Conservation (phyloP, 208 protist genomes). For the Leishmania arabica region DNA sequence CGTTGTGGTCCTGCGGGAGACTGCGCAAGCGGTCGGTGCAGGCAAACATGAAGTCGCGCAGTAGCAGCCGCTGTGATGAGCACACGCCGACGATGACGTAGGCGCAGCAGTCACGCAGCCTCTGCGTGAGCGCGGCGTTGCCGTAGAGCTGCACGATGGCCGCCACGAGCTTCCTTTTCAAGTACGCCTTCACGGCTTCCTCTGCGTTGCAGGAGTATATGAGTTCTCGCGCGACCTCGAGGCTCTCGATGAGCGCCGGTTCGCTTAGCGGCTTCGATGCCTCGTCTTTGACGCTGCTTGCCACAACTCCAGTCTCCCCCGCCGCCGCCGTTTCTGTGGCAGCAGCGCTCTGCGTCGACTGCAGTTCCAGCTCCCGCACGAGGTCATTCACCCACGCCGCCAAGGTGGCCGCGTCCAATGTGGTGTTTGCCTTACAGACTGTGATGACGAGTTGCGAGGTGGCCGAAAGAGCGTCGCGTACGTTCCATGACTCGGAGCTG, state of each 20-base stretch:
- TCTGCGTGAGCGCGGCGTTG: constrained; percentile 25
- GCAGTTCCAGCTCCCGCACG: constrained; percentile 25
- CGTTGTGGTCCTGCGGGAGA: constrained; percentile 12
- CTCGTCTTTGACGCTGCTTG: constrained; percentile 4
- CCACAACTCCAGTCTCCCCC: not conserved
- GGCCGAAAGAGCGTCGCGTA: constrained; percentile 41
- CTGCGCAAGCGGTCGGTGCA: constrained; percentile 8
- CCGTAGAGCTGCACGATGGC: constrained; percentile 24
- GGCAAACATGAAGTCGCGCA: constrained; percentile 18
- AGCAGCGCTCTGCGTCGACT: constrained; percentile 1
- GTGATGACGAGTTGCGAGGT: constrained; percentile 55
- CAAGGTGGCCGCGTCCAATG: constrained; percentile 13
- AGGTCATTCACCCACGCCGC: constrained; percentile 27
- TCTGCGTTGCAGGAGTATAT: constrained; percentile 30
- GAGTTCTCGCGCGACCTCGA: constrained; percentile 44
- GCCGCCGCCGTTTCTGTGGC: not conserved
- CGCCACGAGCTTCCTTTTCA: constrained; percentile 9
- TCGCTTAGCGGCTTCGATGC: constrained; percentile 47
- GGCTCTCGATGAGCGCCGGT: constrained; percentile 48
- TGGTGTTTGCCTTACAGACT: constrained; percentile 41
- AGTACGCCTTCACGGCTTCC: constrained; percentile 15
- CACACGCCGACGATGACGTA: constrained; percentile 26
- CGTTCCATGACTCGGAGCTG: constrained; percentile 26
- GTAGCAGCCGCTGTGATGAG: constrained; percentile 12
- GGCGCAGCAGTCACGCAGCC: constrained; percentile 31